These are phyloP conservation scores for Hypocrella siamensis DNA, from an alignment of 2,329 filamentous ascomycete genomes.

Conservation along the genomic window DNA sequence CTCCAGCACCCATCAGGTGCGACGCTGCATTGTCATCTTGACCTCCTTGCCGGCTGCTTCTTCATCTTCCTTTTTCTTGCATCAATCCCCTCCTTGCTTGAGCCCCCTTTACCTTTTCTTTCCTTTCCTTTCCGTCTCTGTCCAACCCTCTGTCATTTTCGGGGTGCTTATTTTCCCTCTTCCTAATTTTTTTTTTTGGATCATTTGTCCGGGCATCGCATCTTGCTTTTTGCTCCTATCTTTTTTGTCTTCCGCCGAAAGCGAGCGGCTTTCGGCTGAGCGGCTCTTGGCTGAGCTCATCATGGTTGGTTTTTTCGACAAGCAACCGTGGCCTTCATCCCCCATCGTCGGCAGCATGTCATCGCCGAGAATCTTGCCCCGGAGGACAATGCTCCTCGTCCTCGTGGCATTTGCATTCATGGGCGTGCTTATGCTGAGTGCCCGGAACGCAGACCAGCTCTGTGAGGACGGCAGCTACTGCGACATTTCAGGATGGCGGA, in stretches of 20 bases:
- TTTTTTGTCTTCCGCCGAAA: not conserved
- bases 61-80: not conserved
- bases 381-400: conserved; percentile 12
- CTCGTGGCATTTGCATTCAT: conserved; percentile 12
- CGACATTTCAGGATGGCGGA: conserved; percentile 3
- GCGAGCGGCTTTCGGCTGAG: too few species aligned
- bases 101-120: not conserved
- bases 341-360: conserved; percentile 5
- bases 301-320: conserved; percentile 4
- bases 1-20: too few species aligned
- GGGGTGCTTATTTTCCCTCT: not conserved
- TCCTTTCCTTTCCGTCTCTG: not conserved
- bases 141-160: not conserved
- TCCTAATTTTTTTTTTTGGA: not conserved
- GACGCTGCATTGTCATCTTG: too few species aligned
- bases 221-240: not conserved
- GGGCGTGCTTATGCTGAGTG: conserved; percentile 16
- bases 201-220: not conserved
- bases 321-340: conserved; percentile 1
- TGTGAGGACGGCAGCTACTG: conserved; percentile 14
- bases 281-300: not conserved
- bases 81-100: not conserved
- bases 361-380: conserved; percentile 12
- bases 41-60: too few species aligned
- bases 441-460: conserved; percentile 14